phyloP scores from a whole-genome alignment of 1,139 yeast species.

The Arxiozyma slooffiae region DNA sequence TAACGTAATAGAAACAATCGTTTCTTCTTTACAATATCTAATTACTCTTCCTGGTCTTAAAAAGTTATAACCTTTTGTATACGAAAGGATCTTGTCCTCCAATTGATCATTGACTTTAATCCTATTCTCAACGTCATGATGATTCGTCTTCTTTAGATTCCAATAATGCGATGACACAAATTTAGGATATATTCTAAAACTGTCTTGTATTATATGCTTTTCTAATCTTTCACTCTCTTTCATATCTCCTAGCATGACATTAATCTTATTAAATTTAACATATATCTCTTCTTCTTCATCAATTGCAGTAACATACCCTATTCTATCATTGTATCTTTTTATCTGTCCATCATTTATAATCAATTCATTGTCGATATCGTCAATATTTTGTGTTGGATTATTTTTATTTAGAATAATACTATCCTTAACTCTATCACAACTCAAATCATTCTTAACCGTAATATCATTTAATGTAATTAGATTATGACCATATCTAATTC shows the following conservation, averaged over 20 bases:
- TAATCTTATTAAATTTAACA: slow-evolving; percentile 52
- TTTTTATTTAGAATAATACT: background rate
- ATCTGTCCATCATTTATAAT: background rate
- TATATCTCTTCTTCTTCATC: slow-evolving; percentile 16
- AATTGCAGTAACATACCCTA: background rate
- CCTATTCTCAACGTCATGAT: background rate
- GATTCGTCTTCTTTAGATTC: slow-evolving; percentile 9
- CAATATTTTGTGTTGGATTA: background rate
- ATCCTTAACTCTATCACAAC: slow-evolving; percentile 1
- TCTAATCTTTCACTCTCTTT: slow-evolving; percentile 41
- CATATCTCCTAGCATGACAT: slow-evolving; percentile 79
- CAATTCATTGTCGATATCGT: background rate
- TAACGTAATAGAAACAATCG: slow-evolving; percentile 52
- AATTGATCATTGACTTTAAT: slow-evolving; percentile 5
- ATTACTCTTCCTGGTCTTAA: slow-evolving; percentile 52
- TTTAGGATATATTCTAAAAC: slow-evolving; percentile 16
- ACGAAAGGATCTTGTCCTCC: slow-evolving; percentile 35
- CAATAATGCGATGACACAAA: slow-evolving; percentile 26
- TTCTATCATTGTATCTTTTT: background rate
- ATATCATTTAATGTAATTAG: background rate
- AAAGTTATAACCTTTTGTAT: slow-evolving; percentile 35
- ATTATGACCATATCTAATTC: slow-evolving; percentile 1
- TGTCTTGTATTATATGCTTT: slow-evolving; percentile 21
- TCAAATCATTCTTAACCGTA: background rate
- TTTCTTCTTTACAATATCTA: slow-evolving; percentile 49